Conservation (phyloP, 495 filamentous ascomycete species). For the Pseudotulostoma volvatum region DNA sequence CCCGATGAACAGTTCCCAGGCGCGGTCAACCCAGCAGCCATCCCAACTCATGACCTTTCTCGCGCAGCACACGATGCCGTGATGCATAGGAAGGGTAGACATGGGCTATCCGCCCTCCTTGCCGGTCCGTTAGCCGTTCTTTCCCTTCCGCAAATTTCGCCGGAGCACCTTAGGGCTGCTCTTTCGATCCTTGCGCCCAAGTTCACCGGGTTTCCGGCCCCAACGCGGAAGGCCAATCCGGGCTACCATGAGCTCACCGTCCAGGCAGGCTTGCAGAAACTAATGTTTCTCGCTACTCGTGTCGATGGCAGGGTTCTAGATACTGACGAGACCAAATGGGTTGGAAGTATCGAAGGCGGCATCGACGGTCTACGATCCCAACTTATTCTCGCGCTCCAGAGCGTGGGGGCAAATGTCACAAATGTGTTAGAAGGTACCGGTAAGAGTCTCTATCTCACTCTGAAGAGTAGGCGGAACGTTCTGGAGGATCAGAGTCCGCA, state of each 20-base stretch:
- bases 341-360: conserved; percentile 69
- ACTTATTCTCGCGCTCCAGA: conserved; percentile 61
- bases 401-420: conserved; percentile 56
- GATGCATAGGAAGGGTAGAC: conserved; percentile 31
- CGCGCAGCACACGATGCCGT: conserved; percentile 46
- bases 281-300: conserved; percentile 71
- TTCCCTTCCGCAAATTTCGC: conserved; percentile 68
- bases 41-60: conserved; percentile 61
- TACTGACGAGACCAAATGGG: conserved; percentile 58
- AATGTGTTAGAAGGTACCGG: conserved; percentile 56
- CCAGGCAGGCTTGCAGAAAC: conserved; percentile 68
- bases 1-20: conserved; percentile 14
- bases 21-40: conserved; percentile 28
- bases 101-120: conserved; percentile 61
- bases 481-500: conserved; percentile 68
- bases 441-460: conserved; percentile 65
- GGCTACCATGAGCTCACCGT: conserved; percentile 62
- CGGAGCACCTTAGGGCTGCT: conserved; percentile 62
- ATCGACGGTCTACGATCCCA: conserved; percentile 68
- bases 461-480: conserved; percentile 60
- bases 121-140: conserved; percentile 64
- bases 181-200: conserved; percentile 60
- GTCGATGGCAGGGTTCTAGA: conserved; percentile 76
- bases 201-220: conserved; percentile 55
- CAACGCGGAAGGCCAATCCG: conserved; percentile 54